A percentile compares a stretch with the other conserved stretches of the same genome.
These are phyloP conservation scores for Wickerhamomyces queroliae DNA, from an alignment of 805 yeast species.

Conservation along the genomic window DNA sequence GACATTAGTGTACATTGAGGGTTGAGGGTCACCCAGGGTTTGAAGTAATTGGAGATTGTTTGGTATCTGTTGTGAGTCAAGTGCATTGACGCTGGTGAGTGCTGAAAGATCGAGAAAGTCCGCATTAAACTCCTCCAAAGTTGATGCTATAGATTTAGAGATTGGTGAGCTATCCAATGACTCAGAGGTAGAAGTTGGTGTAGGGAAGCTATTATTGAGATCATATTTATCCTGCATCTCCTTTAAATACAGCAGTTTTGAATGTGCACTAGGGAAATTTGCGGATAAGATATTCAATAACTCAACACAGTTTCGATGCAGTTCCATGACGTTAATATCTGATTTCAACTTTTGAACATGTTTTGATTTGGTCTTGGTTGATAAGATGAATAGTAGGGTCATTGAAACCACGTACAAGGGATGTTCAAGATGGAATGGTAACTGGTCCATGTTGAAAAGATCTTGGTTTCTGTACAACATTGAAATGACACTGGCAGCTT, in stretches of 20 bases:
- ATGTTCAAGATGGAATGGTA: conserved; percentile 13
- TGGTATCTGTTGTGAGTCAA: no score
- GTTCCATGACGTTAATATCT: background rate
- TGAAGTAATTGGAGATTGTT: no score
- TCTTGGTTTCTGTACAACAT: background rate
- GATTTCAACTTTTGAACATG: background rate
- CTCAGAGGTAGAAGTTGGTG: background rate
- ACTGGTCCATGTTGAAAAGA: conserved; percentile 1
- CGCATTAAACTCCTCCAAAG: background rate
- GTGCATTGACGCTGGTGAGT: no score
- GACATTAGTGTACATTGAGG: no score
- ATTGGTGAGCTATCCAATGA: background rate
- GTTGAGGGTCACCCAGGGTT: no score
- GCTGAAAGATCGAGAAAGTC: no score
- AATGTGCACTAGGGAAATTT: background rate
- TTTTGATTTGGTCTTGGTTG: background rate
- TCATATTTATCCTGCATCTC: background rate
- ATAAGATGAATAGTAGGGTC: conserved; percentile 4
- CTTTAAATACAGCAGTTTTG: background rate
- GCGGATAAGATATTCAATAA: background rate
- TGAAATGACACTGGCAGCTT: conserved; percentile 9
- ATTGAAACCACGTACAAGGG: conserved; percentile 8
- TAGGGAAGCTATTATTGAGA: background rate
- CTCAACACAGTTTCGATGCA: background rate
- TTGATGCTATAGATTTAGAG: background rate